phyloP scores from a whole-genome alignment of 2,329 filamentous ascomycete genomes.

The Cercospora zeina region DNA sequence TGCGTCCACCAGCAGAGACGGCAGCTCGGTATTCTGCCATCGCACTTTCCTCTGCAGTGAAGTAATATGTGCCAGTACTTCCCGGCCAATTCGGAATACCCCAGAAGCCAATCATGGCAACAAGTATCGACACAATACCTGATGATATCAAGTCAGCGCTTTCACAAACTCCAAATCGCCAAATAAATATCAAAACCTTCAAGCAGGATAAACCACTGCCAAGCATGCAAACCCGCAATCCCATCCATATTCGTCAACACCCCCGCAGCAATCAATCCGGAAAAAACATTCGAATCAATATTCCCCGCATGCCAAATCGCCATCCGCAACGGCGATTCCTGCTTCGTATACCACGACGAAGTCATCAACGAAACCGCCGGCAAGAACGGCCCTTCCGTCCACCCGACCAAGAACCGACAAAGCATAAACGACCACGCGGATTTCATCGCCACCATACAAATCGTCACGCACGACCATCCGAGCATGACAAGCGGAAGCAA shows the following conservation, averaged over 20 bases:
- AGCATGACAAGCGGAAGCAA: constrained; percentile 15
- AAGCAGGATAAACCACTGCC: constrained; percentile 20
- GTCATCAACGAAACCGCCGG: constrained; percentile 17
- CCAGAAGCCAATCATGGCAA: constrained; percentile 13
- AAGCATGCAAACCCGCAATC: constrained; percentile 13
- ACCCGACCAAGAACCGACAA: constrained; percentile 50
- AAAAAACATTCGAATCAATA: constrained; percentile 17
- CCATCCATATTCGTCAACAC: constrained; percentile 21
- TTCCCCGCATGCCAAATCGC: constrained; percentile 19
- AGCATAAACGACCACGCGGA: constrained; percentile 47
- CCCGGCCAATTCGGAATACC: constrained; percentile 13
- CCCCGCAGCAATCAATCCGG: constrained; percentile 12
- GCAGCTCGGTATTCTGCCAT: constrained; percentile 18
- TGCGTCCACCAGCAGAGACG: constrained; percentile 50
- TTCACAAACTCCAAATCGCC: neutral
- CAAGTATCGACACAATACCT: constrained; percentile 11
- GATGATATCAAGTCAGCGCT: neutral
- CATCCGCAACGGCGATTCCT: constrained; percentile 19
- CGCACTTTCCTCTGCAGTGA: constrained; percentile 15
- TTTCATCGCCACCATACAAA: constrained; percentile 26
- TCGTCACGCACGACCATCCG: constrained; percentile 12
- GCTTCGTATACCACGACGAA: constrained; percentile 19
- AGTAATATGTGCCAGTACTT: constrained; percentile 13
- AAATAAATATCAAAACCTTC: neutral
- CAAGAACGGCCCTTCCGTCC: constrained; percentile 37